Evolutionary conservation across 2,329 filamentous ascomycete genomes (phyloP).

Genomic region (Fusarium nelsonii): DNA sequence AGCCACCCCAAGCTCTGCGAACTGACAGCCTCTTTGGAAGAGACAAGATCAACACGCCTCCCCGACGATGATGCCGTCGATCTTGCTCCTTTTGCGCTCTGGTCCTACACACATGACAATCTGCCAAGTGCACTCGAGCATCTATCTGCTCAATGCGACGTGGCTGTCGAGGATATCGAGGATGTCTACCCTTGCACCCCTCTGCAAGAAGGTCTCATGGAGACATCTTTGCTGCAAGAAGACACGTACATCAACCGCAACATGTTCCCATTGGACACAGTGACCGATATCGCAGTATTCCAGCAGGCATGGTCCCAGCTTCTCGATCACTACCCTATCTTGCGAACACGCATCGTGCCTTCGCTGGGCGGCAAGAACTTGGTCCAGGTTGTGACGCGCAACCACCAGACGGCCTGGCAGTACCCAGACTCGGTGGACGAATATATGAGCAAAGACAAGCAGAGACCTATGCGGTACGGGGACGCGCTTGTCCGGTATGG

Average conservation of each 20-base stretch:
- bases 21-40: slow-evolving; percentile 14
- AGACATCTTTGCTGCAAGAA: slow-evolving; percentile 11
- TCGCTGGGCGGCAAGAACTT: slow-evolving; percentile 7
- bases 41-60: slow-evolving; percentile 10
- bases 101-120: slow-evolving; percentile 12
- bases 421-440: slow-evolving; percentile 14
- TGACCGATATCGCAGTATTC: slow-evolving; percentile 13
- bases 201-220: slow-evolving; percentile 14
- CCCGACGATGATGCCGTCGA: slow-evolving; percentile 5
- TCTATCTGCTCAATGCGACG: slow-evolving; percentile 12
- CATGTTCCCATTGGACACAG: slow-evolving; percentile 13
- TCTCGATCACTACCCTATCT: slow-evolving; percentile 17
- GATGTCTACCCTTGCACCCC: slow-evolving; percentile 16
- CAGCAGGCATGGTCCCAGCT: slow-evolving; percentile 14
- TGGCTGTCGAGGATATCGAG: slow-evolving; percentile 8
- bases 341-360: slow-evolving; percentile 15
- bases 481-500: slow-evolving; percentile 9
- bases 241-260: slow-evolving; percentile 14
- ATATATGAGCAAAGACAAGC: slow-evolving; percentile 13
- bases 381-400: slow-evolving; percentile 12
- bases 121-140: slow-evolving; percentile 14
- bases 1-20: slow-evolving; percentile 16
- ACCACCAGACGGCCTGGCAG: slow-evolving; percentile 8
- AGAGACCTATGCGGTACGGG: slow-evolving; percentile 15
- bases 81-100: slow-evolving; percentile 13